These are phyloP conservation scores for Monilinia aucupariae DNA, from an alignment of 2,329 filamentous ascomycete species.

Conservation along the genomic window DNA sequence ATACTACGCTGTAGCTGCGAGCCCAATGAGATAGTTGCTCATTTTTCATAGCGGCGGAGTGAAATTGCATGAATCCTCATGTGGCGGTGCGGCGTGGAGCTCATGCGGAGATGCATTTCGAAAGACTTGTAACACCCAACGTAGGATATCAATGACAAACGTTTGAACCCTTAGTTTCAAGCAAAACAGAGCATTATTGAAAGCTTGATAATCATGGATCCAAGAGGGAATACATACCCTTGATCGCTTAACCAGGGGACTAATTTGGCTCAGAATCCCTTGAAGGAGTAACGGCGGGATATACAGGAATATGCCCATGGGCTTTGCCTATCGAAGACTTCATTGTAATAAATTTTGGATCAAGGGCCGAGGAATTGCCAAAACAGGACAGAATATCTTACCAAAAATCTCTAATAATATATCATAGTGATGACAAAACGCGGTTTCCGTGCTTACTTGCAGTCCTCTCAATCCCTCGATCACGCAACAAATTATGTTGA, in stretches of 20 bases:
- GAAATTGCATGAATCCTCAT: conserved; percentile 11
- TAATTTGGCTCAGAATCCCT: background rate
- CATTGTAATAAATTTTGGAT: background rate
- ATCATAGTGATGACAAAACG: background rate
- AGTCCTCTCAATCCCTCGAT: background rate
- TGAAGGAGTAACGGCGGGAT: background rate
- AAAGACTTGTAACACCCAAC: background rate
- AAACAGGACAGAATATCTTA: background rate
- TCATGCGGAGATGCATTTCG: background rate
- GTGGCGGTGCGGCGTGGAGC: conserved; percentile 11
- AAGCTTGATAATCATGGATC: background rate
- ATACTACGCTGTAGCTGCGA: background rate
- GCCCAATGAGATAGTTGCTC: background rate
- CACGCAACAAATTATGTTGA: background rate
- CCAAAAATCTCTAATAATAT: background rate
- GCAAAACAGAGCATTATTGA: background rate
- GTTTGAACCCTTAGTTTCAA: background rate
- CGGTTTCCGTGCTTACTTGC: background rate
- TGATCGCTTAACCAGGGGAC: conserved; percentile 8
- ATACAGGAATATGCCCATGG: background rate
- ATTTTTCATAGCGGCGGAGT: conserved; percentile 1
- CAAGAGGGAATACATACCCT: background rate
- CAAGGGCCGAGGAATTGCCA: background rate
- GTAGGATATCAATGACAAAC: background rate
- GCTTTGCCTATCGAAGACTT: background rate